Evolutionary conservation across 2,329 filamentous ascomycete species (phyloP), one percentile per base, ranked within the genome.

Genomic region (Trichoderma afroharzianum): DNA sequence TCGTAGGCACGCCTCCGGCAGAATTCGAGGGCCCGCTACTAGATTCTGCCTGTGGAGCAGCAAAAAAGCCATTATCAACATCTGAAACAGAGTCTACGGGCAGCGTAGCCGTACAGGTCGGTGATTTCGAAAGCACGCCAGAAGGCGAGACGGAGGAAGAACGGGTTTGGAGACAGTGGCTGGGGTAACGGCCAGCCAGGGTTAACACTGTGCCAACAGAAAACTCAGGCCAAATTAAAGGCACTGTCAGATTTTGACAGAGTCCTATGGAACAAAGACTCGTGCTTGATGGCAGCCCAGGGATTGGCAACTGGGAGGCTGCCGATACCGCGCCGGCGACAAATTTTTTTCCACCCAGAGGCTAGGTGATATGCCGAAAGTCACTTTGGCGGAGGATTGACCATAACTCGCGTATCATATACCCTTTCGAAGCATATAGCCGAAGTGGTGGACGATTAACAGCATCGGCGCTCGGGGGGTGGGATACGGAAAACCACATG

Each of bases 391-490:
- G 47, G 64, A 43, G 12, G 21, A 32, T 26, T 32, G n/a, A 18
- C n/a, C 30, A 47, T 6, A 68, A 18, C 3, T 64, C 36, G 53
- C 64, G 53, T 59, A 47, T 68, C 55, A 59, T 62, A 62, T 59
- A 18, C 64, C 64, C 7, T 59, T 68, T 68, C 64, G 55, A 68
- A 68, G 64, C 64, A 68, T 68, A 59, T 68, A 68, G 64, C 64
- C 64, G 64, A 68, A 47, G 28, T 32, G 33, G 55, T 14, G 63
- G 30, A 66, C 63, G 24, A 53, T 26, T 43, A 32, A n/a, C 62
- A 64, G 39, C 63, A 66, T 53, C 63, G 55, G 63, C 43, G 21
- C 47, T 32, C 12, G 63, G 43, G 63, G 62, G 33, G 36, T 68
- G 33, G n/a, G n/a, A 68, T 28, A 26, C 36, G 24, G 53, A 57